A percentile compares a stretch with the other conserved stretches of the same genome.
These are phyloP conservation scores for Ophiosphaerella narmari DNA, from an alignment of 2,329 filamentous ascomycete species.

Conservation along the genomic window DNA sequence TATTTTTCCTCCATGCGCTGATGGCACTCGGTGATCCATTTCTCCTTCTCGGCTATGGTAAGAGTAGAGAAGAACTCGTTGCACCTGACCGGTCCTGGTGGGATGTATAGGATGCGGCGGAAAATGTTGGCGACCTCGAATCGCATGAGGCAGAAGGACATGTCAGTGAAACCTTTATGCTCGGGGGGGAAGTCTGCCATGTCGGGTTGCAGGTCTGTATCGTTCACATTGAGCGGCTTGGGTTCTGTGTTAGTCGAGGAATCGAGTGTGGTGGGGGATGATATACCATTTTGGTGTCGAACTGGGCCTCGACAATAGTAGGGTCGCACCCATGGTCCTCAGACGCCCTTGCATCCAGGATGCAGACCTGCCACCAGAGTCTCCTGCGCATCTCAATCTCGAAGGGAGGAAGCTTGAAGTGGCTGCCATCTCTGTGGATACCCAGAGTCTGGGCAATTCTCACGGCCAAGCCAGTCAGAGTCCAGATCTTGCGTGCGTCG, in stretches of 20 bases:
- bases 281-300: conserved; percentile 60
- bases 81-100: conserved; percentile 49
- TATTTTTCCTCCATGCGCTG: conserved; percentile 55
- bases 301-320: conserved; percentile 61
- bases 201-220: conserved; percentile 55
- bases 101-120: conserved; percentile 52
- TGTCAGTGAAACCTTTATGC: conserved; percentile 60
- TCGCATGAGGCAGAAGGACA: conserved; percentile 61
- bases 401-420: conserved; percentile 62
- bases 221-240: conserved; percentile 61
- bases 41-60: conserved; percentile 53
- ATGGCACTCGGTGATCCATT: conserved; percentile 56
- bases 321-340: conserved; percentile 69
- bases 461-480: conserved; percentile 62
- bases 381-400: conserved; percentile 64
- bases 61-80: conserved; percentile 51
- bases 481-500: conserved; percentile 60
- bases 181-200: conserved; percentile 56
- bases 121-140: conserved; percentile 57
- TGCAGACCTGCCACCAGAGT: conserved; percentile 64
- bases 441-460: conserved; percentile 65
- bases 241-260: conserved; percentile 9
- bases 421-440: conserved; percentile 62
- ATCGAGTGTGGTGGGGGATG: too few relatives aligned
- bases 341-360: conserved; percentile 64